These are phyloP conservation scores for Fraxinus nigra DNA, from an alignment of 305 asterid species.

Conservation along the genomic window DNA sequence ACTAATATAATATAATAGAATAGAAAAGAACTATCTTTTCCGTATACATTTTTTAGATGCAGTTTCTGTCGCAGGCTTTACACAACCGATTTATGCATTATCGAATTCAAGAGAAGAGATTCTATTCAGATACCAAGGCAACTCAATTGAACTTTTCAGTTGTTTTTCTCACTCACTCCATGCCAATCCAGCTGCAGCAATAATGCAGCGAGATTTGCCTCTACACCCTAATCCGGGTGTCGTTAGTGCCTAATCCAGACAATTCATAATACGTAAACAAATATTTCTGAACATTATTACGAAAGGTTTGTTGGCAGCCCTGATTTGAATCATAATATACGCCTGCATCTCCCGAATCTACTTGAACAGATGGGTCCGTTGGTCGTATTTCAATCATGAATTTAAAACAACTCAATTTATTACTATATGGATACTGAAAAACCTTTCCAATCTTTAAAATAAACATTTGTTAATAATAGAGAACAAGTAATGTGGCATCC, in stretches of 20 bases:
- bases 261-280: not conserved
- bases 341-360: conserved; percentile 1
- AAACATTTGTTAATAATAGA: not conserved
- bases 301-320: not conserved
- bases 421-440: not conserved
- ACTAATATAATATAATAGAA: not conserved
- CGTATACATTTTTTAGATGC: not conserved
- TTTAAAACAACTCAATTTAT: not conserved
- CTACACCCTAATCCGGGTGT: not conserved
- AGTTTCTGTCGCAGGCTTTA: not conserved
- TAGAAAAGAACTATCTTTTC: not conserved
- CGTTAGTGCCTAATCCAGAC: not conserved
- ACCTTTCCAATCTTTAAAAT: not conserved
- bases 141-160: conserved; percentile 14
- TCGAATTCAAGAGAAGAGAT: not conserved
- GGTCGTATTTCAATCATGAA: not conserved
- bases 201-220: not conserved
- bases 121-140: conserved; percentile 14
- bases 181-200: not conserved
- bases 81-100: not conserved
- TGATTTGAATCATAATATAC: not conserved
- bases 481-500: not conserved
- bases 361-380: not conserved
- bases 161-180: conserved; percentile 19
- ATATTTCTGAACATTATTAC: not conserved